A percentile compares a stretch with the other conserved stretches of the same genome.
phyloP scores from a whole-genome alignment of 2,329 filamentous ascomycete genomes.

The Tolypocladium pustulatum region DNA sequence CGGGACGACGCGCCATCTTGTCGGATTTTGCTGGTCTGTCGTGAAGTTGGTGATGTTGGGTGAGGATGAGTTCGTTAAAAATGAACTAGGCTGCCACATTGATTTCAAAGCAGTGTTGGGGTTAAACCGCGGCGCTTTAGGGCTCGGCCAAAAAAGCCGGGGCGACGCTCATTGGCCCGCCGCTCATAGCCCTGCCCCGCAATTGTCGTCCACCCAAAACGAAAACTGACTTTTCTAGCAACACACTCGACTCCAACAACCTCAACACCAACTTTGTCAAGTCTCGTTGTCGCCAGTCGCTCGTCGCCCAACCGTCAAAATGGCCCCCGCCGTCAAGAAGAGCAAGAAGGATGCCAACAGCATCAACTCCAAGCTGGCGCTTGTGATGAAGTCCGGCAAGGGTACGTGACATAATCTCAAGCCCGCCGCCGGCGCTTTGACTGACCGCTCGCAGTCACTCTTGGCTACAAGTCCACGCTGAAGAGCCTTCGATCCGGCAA shows the following conservation, averaged over 20 bases:
- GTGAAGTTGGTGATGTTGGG: slow-evolving; percentile 22
- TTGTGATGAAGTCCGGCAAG: slow-evolving; percentile 59
- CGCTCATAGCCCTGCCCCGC: slow-evolving; percentile 11
- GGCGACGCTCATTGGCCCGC: slow-evolving; percentile 17
- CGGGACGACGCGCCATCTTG: slow-evolving; percentile 99
- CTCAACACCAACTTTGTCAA: slow-evolving; percentile 6
- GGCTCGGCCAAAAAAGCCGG: slow-evolving; percentile 14
- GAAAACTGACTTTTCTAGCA: slow-evolving; percentile 13
- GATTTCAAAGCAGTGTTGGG: slow-evolving; percentile 45
- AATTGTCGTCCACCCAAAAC: slow-evolving; percentile 11
- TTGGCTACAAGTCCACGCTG: slow-evolving; percentile 40
- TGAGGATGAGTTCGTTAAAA: slow-evolving; percentile 17
- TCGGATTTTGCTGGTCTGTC: slow-evolving; percentile 42
- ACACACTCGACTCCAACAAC: slow-evolving; percentile 12
- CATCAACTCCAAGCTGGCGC: slow-evolving; percentile 50
- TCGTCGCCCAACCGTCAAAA: slow-evolving; percentile 40
- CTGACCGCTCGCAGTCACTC: slow-evolving; percentile 20
- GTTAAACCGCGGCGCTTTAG: slow-evolving; percentile 29
- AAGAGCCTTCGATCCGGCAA: slow-evolving; percentile 91
- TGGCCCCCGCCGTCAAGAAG: slow-evolving; percentile 62
- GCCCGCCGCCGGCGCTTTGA: too few relatives aligned
- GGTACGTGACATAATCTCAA: slow-evolving; percentile 43
- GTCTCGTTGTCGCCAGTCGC: neutral
- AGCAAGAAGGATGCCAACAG: slow-evolving; percentile 76
- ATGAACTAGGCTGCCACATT: slow-evolving; percentile 20